Evolutionary conservation across 2,329 filamentous ascomycete species (phyloP), one percentile per base, ranked within the genome.

Genomic region (Fusarium transvaalense): DNA sequence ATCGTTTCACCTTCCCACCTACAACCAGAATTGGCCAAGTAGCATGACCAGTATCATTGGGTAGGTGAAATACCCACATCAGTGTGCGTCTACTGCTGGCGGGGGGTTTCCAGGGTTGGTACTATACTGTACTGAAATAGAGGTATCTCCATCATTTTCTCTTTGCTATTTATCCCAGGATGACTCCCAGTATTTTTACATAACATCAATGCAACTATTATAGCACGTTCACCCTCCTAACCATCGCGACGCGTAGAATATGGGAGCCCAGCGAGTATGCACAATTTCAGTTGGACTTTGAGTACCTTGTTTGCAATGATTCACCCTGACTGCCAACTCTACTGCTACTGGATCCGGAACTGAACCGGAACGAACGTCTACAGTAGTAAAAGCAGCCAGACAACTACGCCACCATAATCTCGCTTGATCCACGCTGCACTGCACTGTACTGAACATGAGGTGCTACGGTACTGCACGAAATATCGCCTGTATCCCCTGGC

Each of bases 341-440:
- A 19, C n/a, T 41, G 23, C 23, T 25, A 25, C 23, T 25, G 23
- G 23, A 25, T 25, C 23, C 23, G 23, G 23, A 25, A 25, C 23
- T 32, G 35, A 29, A 48, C 35, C 35, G 15, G 58, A 51, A 39
- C 45, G 29, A 34, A 31, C 14, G 14, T 23, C 27, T 29, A 34
- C 14, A 29, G 15, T 21, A 34, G 14, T 29, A 15, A 21, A 35
- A 29, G n/a, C 34, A 27, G 27, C 32, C 21, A 61, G 17, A 27
- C 14, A 19, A 19, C 35, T 32, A 43, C 58, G 45, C 59, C 45
- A 61, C 50, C 41, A 63, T 56, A 50, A 25, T 25, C 23, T 47
- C 43, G 19, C 50, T 38, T 38, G n/a, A n/a, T n/a, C n/a, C 17
- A 31, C 38, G 31, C 38, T 31, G 35, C 47, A 23, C 38, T 66